Conservation (phyloP, 495 filamentous ascomycete genomes). For the Cenococcum geophilum region DNA sequence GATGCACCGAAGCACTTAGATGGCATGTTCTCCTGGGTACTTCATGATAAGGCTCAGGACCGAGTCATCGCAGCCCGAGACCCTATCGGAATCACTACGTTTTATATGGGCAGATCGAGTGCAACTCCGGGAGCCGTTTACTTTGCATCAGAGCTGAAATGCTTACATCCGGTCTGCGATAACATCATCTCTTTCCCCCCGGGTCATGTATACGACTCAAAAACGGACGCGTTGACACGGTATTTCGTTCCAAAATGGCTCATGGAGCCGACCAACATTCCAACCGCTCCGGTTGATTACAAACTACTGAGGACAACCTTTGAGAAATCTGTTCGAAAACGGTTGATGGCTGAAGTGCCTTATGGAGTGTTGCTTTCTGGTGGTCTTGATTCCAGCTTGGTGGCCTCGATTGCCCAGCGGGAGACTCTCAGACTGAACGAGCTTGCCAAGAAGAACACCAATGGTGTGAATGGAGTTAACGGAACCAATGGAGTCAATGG, state of each 20-base stretch:
- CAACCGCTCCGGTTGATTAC: slow-evolving; percentile 72
- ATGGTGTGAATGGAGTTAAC: slow-evolving; percentile 43
- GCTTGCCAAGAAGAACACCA: slow-evolving; percentile 34
- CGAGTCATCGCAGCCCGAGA: slow-evolving; percentile 89
- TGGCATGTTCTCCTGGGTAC: slow-evolving; percentile 98
- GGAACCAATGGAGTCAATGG: slow-evolving; percentile 39
- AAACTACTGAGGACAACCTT: slow-evolving; percentile 71
- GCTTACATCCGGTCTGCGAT: slow-evolving; percentile 87
- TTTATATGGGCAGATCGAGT: slow-evolving; percentile 89
- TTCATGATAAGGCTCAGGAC: slow-evolving; percentile 90
- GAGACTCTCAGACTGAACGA: slow-evolving; percentile 74
- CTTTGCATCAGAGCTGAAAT: slow-evolving; percentile 97
- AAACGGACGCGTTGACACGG: slow-evolving; percentile 67
- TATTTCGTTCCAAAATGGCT: slow-evolving; percentile 94
- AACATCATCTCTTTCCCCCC: slow-evolving; percentile 90
- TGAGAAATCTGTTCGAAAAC: slow-evolving; percentile 88
- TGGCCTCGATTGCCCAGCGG: slow-evolving; percentile 89
- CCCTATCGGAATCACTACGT: slow-evolving; percentile 93
- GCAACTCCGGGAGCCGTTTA: slow-evolving; percentile 76
- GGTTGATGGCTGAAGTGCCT: slow-evolving; percentile 96
- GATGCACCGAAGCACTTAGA: slow-evolving; percentile 92
- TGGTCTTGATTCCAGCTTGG: slow-evolving; percentile 90
- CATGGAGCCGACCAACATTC: slow-evolving; percentile 66
- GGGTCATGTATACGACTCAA: slow-evolving; percentile 91
- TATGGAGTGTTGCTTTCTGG: slow-evolving; percentile 95